Evolutionary conservation across 768 basidiomycete genomes (phyloP), one percentile per base, ranked within the genome.

Genomic region (Calocybe gangraenosa): DNA sequence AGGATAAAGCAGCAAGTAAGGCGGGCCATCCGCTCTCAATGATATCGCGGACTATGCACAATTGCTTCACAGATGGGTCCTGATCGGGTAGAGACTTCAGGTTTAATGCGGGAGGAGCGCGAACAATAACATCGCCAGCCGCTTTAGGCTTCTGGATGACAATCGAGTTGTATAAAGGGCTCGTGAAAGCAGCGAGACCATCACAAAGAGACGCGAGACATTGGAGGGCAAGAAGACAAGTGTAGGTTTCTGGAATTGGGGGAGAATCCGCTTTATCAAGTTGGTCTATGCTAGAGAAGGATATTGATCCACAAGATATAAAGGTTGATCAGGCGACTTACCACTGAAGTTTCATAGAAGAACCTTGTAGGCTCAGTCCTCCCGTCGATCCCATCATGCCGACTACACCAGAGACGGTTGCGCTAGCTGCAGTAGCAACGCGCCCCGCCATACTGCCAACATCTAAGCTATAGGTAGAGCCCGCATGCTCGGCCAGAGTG

Each of bases 211-310:
- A 83, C 21, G 87, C 76, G 7, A 97, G 74, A 57, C 87, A 93
- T 56, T 97, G 93, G 0, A 96, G 77, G 0, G 83, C 90, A 1
- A 99, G 78, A 7, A 99, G 84, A 59, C 94, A 95, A 51, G 95
- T 78, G 60, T 99, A 97, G 3, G 87, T 76, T 47, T 99, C 96
- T 0, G 96, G 95, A 42, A 97, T 93, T 0, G 81, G 74, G 0
- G 96, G 96, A 0, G 93, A 82, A 54, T 99, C 96, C 0, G 92
- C 87, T 63, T 99, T 99, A 69, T 99, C 95, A 10, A 97, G 79
- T 63, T 98, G 96, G 61, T 99, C 95, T 54, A 99, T 97, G 61
- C 94, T 96, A 28, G 34, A 55, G 3, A 31, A 19, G 14, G 41
- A 30, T 3, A 23, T 34, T 4, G 22, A 40, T 41, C 41, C 36